Base-by-base conservation (phyloP, 768 basidiomycete genomes). In the Lentinula sp. region DNA sequence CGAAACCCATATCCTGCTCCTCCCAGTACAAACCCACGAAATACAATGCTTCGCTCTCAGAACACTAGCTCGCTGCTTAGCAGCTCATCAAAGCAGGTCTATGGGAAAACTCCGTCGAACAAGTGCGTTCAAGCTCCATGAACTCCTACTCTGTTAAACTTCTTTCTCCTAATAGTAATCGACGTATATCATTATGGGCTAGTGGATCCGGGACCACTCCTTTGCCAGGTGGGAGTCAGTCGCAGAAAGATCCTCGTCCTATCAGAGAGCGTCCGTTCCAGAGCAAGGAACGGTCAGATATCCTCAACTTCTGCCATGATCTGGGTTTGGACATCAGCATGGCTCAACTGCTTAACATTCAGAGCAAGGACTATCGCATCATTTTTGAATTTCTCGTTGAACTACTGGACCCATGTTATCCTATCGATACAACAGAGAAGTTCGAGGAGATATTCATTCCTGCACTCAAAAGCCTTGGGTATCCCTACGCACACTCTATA, bases 361-460 rank as follows among this genome's bases (percentile, higher is more conserved):
- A 92, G 3, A 86, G 85, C 16, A 91, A 92, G 65, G 93, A 95
- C 64, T 98, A 92, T 68, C 85, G 91, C 33, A 76, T 81, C 1
- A 90, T 98, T 45, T 94, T 97, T 70, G 84, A 90, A 58, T 87
- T 87, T 62, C 81, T 98, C 13, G 78, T 94, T 35, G 70, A 75
- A 15, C 80, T 80, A 28, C 75, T 95, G 12, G 95, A 98, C 69
- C 86, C 90, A 5, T 76, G 75, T 59, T 85, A 86, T 74, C 77
- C 82, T n/a, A 70, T 80, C 63, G 78, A 80, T 67, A 74, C 80
- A 57, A 74, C 70, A 39, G 70, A 72, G 46, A 74, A 76, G n/a
- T 79, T 83, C 54, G 95, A 96, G 65, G 95, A 98, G 57, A 92
- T 95, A 66, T 88, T 93, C 65, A 79, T 91, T 12, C 81, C 81